Evolutionary conservation across 2,329 filamentous ascomycete genomes (phyloP).

Genomic region (Colletotrichum karsti): DNA sequence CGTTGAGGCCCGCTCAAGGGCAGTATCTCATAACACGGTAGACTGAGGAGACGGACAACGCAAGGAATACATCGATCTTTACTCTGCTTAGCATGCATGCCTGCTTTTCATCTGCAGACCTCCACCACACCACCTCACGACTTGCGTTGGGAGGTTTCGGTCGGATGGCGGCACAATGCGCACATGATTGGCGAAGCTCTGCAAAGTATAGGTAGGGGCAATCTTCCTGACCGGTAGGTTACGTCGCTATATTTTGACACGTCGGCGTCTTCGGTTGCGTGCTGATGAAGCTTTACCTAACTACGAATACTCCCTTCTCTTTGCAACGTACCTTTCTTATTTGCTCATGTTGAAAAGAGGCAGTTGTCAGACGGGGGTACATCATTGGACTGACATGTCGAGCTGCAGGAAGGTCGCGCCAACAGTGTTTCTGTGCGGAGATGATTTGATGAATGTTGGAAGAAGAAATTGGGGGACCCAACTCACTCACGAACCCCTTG

Average conservation of each 20-base stretch:
- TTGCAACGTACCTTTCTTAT: not conserved
- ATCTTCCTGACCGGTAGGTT: constrained; percentile 5
- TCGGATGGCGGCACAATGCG: constrained; percentile 22
- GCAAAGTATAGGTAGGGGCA: constrained; percentile 8
- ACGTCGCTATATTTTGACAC: constrained; percentile 21
- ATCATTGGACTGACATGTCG: not conserved
- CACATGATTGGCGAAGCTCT: constrained; percentile 11
- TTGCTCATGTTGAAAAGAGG: not conserved
- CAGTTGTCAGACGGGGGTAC: not conserved
- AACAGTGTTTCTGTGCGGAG: not conserved
- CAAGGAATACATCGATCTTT: constrained; percentile 2
- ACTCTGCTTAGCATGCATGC: constrained; percentile 6
- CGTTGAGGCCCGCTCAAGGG: constrained; percentile 9
- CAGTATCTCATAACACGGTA: not conserved
- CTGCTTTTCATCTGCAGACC: not conserved
- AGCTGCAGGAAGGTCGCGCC: not conserved
- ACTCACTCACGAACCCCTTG: constrained; percentile 8
- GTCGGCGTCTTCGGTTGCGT: constrained; percentile 19
- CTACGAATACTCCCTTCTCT: constrained; percentile 2
- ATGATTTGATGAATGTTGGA: constrained; percentile 14
- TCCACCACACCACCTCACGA: constrained; percentile 16
- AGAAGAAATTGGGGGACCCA: constrained; percentile 4
- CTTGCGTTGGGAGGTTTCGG: not conserved
- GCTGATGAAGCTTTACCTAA: constrained; percentile 27
- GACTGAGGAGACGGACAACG: not conserved